Conservation (phyloP, 2,329 filamentous ascomycete genomes). For the Trichoderma cornu-damae region DNA sequence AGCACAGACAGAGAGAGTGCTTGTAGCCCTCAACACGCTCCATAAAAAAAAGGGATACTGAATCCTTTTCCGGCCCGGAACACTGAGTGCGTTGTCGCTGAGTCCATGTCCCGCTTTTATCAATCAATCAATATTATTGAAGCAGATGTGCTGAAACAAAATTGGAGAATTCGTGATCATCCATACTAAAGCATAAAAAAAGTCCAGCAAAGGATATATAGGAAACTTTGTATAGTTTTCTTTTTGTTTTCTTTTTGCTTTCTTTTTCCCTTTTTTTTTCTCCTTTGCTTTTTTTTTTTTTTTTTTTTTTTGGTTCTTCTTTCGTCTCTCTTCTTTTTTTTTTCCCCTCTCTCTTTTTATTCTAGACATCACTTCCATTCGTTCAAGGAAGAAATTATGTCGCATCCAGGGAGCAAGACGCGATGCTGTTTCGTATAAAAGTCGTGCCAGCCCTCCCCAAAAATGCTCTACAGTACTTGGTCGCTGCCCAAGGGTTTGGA, state of each 20-base stretch:
- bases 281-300: no score
- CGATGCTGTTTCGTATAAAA: neutral
- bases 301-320: no score
- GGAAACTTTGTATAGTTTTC: no score
- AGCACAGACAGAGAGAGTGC: no score
- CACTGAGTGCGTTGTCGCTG: neutral
- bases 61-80: neutral
- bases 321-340: no score
- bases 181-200: neutral
- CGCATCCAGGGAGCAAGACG: neutral
- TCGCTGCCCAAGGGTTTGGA: conserved; percentile 8
- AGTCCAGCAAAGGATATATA: no score
- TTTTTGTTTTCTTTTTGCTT: no score
- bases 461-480: no score
- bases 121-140: neutral
- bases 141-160: neutral
- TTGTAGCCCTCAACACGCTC: neutral
- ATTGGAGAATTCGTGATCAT: neutral
- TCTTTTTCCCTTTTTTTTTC: no score
- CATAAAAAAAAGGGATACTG: neutral
- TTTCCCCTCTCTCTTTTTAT: no score
- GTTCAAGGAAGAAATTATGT: neutral
- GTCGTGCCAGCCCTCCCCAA: neutral
- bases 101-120: neutral
- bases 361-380: no score